Evolutionary conservation across 2,329 filamentous ascomycete species (phyloP).

Genomic region (Mycosphaerelloides madeirae): DNA sequence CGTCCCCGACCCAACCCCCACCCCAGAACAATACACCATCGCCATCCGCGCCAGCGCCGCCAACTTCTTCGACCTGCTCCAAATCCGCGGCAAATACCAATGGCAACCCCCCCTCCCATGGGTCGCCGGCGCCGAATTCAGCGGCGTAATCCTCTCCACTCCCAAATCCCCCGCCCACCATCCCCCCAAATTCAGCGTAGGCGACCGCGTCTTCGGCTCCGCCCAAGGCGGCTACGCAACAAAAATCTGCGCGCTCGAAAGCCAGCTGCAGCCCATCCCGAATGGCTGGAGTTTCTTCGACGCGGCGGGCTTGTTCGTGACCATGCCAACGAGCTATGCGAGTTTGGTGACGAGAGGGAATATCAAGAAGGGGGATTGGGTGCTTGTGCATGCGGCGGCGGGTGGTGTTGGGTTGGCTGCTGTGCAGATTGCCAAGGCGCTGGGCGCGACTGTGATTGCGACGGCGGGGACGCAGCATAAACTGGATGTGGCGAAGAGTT

Average conservation of each 20-base stretch:
- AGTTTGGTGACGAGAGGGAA: conserved; percentile 73
- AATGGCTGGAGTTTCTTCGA: conserved; percentile 77
- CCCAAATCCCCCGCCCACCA: conserved; percentile 44
- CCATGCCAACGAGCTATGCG: conserved; percentile 83
- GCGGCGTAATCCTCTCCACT: conserved; percentile 66
- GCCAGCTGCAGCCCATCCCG: conserved; percentile 67
- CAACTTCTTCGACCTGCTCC: conserved; percentile 96
- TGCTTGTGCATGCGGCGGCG: conserved; percentile 86
- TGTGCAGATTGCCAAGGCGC: conserved; percentile 89
- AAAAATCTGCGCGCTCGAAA: conserved; percentile 63
- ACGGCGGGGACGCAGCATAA: conserved; percentile 80
- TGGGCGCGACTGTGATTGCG: conserved; percentile 86
- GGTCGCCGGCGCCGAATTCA: conserved; percentile 82
- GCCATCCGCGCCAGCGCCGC: conserved; percentile 80
- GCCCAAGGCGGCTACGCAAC: conserved; percentile 82
- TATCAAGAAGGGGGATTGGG: conserved; percentile 73
- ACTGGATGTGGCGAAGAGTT: conserved; percentile 69
- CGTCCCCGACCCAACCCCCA: conserved; percentile 69
- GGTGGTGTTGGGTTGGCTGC: conserved; percentile 88
- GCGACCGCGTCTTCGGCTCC: conserved; percentile 81
- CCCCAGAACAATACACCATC: conserved; percentile 74
- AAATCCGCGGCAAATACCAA: conserved; percentile 94
- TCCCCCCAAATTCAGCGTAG: conserved; percentile 62
- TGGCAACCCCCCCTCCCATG: conserved; percentile 84
- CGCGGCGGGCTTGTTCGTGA: conserved; percentile 85